Percentiles rank a stretch among this genome's conserved stretches.
Evolutionary conservation across 1,139 yeast species (phyloP).

Genomic region (Suhomyces choctaworum): DNA sequence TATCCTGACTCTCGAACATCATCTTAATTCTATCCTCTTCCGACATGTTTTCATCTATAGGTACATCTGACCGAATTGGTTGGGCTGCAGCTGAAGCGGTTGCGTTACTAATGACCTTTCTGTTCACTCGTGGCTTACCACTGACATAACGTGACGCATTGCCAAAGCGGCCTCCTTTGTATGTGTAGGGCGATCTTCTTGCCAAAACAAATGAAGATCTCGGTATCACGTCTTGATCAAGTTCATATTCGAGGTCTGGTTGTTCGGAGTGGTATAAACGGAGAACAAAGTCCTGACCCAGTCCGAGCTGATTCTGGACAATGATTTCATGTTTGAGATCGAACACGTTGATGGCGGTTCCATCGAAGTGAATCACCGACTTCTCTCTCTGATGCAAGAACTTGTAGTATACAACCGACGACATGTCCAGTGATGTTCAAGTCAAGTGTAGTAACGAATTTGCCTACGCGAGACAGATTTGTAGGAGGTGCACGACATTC

Average conservation of each 20-base stretch:
- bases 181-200: slow-evolving; percentile 69
- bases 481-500: too few species aligned
- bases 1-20: slow-evolving; percentile 91
- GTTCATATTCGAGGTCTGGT: slow-evolving; percentile 80
- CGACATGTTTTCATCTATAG: slow-evolving; percentile 44
- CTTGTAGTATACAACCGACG: slow-evolving; percentile 85
- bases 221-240: slow-evolving; percentile 87
- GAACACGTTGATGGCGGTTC: slow-evolving; percentile 93
- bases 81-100: slow-evolving; percentile 19
- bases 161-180: slow-evolving; percentile 59
- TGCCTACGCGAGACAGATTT: too few species aligned
- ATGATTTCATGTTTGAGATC: slow-evolving; percentile 92
- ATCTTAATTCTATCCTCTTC: slow-evolving; percentile 88
- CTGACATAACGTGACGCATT: slow-evolving; percentile 81
- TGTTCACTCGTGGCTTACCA: slow-evolving; percentile 69
- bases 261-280: slow-evolving; percentile 61
- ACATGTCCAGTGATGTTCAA: slow-evolving; percentile 60
- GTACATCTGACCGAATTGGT: slow-evolving; percentile 10
- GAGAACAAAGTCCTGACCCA: slow-evolving; percentile 82
- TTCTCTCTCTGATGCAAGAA: slow-evolving; percentile 84
- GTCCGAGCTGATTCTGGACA: slow-evolving; percentile 74
- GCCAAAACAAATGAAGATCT: slow-evolving; percentile 85
- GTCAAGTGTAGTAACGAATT: neutral
- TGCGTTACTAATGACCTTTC: slow-evolving; percentile 34
- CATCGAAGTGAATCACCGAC: slow-evolving; percentile 84